These are phyloP conservation scores for Myriosclerotinia scirpicola DNA, from an alignment of 2,329 filamentous ascomycete genomes.

Conservation along the genomic window DNA sequence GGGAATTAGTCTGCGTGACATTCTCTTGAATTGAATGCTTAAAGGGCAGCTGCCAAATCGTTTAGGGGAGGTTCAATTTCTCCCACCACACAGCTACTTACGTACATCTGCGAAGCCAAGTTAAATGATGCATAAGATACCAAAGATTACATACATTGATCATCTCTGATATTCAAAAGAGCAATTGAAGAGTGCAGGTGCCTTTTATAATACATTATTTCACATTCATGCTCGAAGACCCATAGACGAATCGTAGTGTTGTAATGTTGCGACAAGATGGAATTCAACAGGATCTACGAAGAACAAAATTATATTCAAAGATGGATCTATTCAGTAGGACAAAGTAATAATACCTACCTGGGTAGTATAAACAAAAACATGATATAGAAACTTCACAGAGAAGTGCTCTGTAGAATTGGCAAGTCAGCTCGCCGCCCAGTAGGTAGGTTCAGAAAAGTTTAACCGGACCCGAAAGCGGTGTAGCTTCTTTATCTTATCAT, in stretches of 20 bases:
- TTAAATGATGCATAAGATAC: slow-evolving; percentile 10
- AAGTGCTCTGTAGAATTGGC: not conserved
- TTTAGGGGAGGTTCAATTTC: slow-evolving; percentile 4
- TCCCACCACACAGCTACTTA: not conserved
- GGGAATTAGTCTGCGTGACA: not conserved
- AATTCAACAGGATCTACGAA: too few species aligned
- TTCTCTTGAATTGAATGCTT: not conserved
- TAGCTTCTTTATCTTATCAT: slow-evolving; percentile 17
- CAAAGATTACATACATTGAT: not conserved
- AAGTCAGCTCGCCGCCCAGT: not conserved
- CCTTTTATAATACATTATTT: not conserved
- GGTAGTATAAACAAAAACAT: too few species aligned
- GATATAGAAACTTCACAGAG: too few species aligned
- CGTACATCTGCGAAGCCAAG: not conserved
- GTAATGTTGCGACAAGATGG: not conserved
- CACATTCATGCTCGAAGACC: not conserved
- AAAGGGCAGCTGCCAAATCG: not conserved
- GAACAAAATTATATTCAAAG: too few species aligned
- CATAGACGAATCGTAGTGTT: not conserved
- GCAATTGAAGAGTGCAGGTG: not conserved
- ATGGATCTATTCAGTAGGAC: too few species aligned
- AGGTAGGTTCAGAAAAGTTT: not conserved
- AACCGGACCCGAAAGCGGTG: not conserved
- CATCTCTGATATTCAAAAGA: not conserved
- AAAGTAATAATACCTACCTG: too few species aligned